phyloP scores from a whole-genome alignment of 1,139 yeast species.

The Lodderomyces oxycetoniae region DNA sequence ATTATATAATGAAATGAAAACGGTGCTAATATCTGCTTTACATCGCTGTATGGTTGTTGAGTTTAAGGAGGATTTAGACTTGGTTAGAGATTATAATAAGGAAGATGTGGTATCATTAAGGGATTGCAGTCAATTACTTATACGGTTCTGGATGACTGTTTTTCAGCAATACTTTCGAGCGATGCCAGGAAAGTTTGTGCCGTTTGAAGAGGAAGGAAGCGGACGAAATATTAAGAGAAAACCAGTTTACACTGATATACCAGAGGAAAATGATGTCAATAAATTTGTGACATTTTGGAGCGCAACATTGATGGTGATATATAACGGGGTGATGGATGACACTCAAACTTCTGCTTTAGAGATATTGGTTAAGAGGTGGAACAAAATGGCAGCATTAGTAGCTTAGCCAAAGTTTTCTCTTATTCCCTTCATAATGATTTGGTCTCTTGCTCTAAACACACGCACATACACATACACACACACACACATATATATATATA shows the following conservation, averaged over 20 bases:
- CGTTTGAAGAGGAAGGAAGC: constrained; percentile 22
- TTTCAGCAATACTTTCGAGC: constrained; percentile 45
- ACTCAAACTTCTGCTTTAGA: constrained; percentile 37
- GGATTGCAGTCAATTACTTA: constrained; percentile 41
- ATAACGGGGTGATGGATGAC: constrained; percentile 32
- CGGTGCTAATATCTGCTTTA: constrained; percentile 42
- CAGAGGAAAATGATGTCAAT: constrained; percentile 21
- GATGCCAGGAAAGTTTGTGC: constrained; percentile 17
- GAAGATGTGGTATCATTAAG: constrained; percentile 28
- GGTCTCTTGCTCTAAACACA: too few relatives aligned
- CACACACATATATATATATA: too few relatives aligned
- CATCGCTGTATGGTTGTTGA: constrained; percentile 50
- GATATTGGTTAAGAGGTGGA: constrained; percentile 40
- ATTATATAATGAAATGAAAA: constrained; percentile 39
- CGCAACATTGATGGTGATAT: constrained; percentile 37
- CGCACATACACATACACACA: too few relatives aligned
- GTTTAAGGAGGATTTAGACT: constrained; percentile 55
- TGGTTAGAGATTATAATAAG: constrained; percentile 44
- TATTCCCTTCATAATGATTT: too few relatives aligned
- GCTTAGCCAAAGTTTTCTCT: too few relatives aligned
- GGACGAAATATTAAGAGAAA: constrained; percentile 18
- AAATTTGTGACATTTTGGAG: constrained; percentile 53
- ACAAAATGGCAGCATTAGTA: constrained; percentile 18
- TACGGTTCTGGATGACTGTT: constrained; percentile 53
- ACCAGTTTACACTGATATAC: constrained; percentile 24